These are phyloP conservation scores for Sclerospora graminicola DNA, from an alignment of 352 stramenopile genomes.

Conservation along the genomic window DNA sequence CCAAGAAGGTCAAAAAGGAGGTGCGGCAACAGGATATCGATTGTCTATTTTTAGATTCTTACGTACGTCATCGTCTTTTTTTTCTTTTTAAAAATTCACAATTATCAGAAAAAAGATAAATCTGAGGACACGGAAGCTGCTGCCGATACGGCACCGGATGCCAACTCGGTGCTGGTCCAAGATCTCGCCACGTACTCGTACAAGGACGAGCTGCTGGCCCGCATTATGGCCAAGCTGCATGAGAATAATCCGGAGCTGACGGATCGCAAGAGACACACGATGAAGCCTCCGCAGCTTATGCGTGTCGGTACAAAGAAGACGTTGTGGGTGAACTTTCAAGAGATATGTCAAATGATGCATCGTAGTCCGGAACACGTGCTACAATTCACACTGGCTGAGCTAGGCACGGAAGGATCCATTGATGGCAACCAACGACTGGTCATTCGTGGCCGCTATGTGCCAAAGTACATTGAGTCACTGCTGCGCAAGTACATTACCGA, in stretches of 20 bases:
- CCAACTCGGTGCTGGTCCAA: slow-evolving; percentile 61
- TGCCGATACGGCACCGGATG: slow-evolving; percentile 21
- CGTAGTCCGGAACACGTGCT: slow-evolving; percentile 97
- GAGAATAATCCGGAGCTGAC: slow-evolving; percentile 95
- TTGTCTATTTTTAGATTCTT: no score
- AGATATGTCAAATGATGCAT: slow-evolving; percentile 98
- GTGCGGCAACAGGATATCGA: slow-evolving; percentile 4
- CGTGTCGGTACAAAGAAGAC: slow-evolving; percentile 96
- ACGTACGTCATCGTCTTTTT: background rate
- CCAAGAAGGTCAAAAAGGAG: slow-evolving; percentile 88
- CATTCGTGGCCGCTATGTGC: slow-evolving; percentile 95
- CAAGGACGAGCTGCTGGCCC: slow-evolving; percentile 90
- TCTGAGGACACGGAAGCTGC: slow-evolving; percentile 13
- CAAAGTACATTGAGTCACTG: slow-evolving; percentile 99
- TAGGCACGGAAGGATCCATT: slow-evolving; percentile 99
- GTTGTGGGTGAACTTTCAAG: slow-evolving; percentile 98
- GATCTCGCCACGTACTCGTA: slow-evolving; percentile 92
- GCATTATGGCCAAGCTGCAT: slow-evolving; percentile 91
- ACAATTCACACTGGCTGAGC: slow-evolving; percentile 98
- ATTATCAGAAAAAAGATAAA: slow-evolving; percentile 51
- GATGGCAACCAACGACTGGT: slow-evolving; percentile 98
- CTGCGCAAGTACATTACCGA: slow-evolving; percentile 99
- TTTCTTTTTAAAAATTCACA: background rate
- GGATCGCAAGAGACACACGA: slow-evolving; percentile 90
- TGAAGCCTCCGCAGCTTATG: slow-evolving; percentile 88